Base-by-base conservation (phyloP, 805 yeast species). In the Candida cerambycidarum region DNA sequence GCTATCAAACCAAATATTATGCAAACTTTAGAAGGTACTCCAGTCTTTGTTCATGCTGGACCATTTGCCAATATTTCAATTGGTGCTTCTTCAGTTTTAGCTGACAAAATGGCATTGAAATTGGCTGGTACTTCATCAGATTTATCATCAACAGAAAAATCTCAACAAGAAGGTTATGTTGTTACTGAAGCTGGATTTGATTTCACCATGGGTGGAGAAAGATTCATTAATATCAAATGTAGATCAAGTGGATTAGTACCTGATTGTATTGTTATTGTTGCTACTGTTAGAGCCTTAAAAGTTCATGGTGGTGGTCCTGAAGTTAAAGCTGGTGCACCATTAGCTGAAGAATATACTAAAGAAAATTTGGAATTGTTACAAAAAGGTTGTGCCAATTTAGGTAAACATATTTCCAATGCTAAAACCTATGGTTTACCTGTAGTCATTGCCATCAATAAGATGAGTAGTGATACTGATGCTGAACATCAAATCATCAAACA, bases 121-220 rank as follows among this genome's bases (percentile, higher is more conserved):
- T 79, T 92, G 54, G 85, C 86, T 33, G 92, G 92, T 63, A 89
- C 95, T 13, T 63, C 76, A 16, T 68, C 75, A 14, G 69, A 64
- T 41, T 63, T 70, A 50, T 48, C 69, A 17, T 64, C 65, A 14
- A 69, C 68, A 37, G 71, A 65, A 50, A 68, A 71, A 56, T 55
- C 67, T 39, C 72, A 73, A 42, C 76, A 76, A 56, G 76, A 73
- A 47, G 98, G 98, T 52, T 92, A 79, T 61, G 98, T 89, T 42
- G 88, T 92, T 47, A 92, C 99, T 39, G 99, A 92, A 67, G 97
- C 98, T 30, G 99, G 99, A 41, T 92, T 92, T 69, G 98, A 92
- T 67, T 92, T 93, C 75, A 92, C 97, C 38, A 92, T 92, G 98
- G 99, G 99, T 52, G 98, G 98, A 55, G 99, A 92, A 73, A 79